phyloP scores from a whole-genome alignment of 176 grass and related monocot genomes.

The Oryza glumipatula region DNA sequence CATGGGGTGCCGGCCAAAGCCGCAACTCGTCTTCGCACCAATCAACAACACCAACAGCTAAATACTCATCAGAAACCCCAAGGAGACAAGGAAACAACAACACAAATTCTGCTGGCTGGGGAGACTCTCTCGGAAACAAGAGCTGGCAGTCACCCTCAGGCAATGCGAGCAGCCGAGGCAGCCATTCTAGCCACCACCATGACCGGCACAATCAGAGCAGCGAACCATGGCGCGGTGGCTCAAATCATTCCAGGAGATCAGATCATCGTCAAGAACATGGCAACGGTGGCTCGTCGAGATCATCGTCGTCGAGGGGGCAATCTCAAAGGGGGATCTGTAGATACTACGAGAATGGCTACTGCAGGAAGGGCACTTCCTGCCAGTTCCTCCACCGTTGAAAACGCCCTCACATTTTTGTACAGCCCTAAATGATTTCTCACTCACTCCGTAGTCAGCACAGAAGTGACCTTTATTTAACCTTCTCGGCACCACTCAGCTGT shows the following conservation, averaged over 20 bases:
- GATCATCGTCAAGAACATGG: conserved; percentile 53
- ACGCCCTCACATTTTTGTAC: conserved; percentile 53
- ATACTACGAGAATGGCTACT: conserved; percentile 81
- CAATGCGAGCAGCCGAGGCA: conserved; percentile 44
- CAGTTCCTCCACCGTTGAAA: conserved; percentile 71
- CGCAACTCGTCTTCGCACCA: conserved; percentile 47
- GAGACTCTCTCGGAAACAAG: conserved; percentile 57
- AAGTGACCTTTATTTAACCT: conserved; percentile 20
- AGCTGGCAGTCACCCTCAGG: conserved; percentile 48
- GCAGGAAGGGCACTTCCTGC: conserved; percentile 79
- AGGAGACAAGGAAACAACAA: conserved; percentile 46
- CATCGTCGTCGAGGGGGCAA: conserved; percentile 56
- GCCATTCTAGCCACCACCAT: conserved; percentile 50
- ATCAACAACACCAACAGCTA: conserved; percentile 22
- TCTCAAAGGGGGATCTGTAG: conserved; percentile 68
- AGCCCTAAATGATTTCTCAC: conserved; percentile 37
- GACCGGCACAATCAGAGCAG: conserved; percentile 33
- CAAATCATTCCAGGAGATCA: conserved; percentile 47
- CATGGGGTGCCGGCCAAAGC: conserved; percentile 27
- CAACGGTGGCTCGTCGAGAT: conserved; percentile 50
- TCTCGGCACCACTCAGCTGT: conserved; percentile 9
- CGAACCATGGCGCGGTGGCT: conserved; percentile 39
- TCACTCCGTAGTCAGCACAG: conserved; percentile 42
- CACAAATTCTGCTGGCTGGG: conserved; percentile 51
- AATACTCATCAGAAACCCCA: conserved; percentile 38